Base-by-base conservation (phyloP, 495 filamentous ascomycete genomes). In the Trichocladium antarcticum region DNA sequence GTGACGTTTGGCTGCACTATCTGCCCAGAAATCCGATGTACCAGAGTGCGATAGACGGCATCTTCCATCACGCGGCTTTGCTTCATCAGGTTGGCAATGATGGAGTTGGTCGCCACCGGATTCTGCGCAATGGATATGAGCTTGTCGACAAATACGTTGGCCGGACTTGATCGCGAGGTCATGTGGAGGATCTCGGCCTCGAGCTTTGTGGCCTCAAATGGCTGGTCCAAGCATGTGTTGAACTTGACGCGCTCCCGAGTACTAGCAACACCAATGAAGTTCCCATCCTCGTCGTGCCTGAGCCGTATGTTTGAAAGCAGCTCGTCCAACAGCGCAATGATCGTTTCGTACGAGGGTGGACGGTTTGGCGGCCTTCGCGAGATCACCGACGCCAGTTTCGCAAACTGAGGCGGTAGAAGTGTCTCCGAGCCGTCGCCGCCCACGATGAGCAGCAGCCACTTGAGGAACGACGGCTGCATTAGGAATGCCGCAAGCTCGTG, bases 401-500 rank as follows among this genome's bases (percentile, higher is more conserved):
- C 42, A 37, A 71, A 74, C 52, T 76, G 72, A 10, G 47, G 20
- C 0, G 63, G 58, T 5, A 74, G 47, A 9, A 15, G n/a, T 1
- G 15, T 3, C 16, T 69, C 66, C 10, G 73, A 61, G 2, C 65
- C 56, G 51, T 87, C 84, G 28, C 82, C 73, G 56, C 69, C 75
- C 35, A 89, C 63, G 7, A 85, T 74, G 55, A 79, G 72, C 24
- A 88, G 47, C 42, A 79, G 75, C 37, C 68, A 74, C 34, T 62
- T 61, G 15, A 88, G 63, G 51, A 79, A 79, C 1, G 39, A 27
- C 71, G 73, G 37, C 63, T 68, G 31, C 24, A 74, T 68, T 19
- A 88, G 69, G 24, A 87, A 64, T 5, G 72, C 53, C 5, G 66
- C 63, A 8, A 73, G 64, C 59, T 86, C 78, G 11, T 68, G 54